phyloP scores from a whole-genome alignment of 75 land plant genomes.

The Isoetes taiwanensis region DNA sequence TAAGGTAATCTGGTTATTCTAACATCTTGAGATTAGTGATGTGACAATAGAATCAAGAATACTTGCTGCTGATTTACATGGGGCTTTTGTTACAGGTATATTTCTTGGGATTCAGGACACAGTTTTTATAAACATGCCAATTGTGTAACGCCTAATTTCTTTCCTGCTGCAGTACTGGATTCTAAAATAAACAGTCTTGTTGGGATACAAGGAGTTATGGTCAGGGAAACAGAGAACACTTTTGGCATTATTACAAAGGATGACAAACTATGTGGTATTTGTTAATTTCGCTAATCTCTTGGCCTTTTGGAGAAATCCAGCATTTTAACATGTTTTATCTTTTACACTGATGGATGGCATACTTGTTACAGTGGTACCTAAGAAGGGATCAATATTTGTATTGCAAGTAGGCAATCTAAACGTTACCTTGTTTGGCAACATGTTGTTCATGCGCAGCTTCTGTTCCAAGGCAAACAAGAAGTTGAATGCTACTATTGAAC shows the following conservation, averaged over 20 bases:
- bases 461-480: too few relatives aligned
- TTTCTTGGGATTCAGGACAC: background rate
- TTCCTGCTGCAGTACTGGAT: constrained; percentile 40
- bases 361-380: constrained; percentile 18
- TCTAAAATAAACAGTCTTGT: constrained; percentile 34
- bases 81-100: constrained; percentile 49
- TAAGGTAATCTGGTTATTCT: background rate
- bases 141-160: too few relatives aligned
- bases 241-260: constrained; percentile 65
- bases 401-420: constrained; percentile 11
- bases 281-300: background rate
- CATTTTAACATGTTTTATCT: background rate
- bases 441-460: constrained; percentile 6
- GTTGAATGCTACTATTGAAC: too few relatives aligned
- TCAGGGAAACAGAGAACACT: constrained; percentile 78
- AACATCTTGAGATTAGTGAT: constrained; percentile 21
- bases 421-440: constrained; percentile 20
- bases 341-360: too few relatives aligned
- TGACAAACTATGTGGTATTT: constrained; percentile 53
- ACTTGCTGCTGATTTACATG: constrained; percentile 59
- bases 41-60: constrained; percentile 32
- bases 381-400: constrained; percentile 20
- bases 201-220: constrained; percentile 63
- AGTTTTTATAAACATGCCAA: background rate
- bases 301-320: background rate